Percentiles rank a stretch among this genome's conserved stretches.
Evolutionary conservation across 2,329 filamentous ascomycete genomes (phyloP).

Genomic region (Niveomyces coronatus): DNA sequence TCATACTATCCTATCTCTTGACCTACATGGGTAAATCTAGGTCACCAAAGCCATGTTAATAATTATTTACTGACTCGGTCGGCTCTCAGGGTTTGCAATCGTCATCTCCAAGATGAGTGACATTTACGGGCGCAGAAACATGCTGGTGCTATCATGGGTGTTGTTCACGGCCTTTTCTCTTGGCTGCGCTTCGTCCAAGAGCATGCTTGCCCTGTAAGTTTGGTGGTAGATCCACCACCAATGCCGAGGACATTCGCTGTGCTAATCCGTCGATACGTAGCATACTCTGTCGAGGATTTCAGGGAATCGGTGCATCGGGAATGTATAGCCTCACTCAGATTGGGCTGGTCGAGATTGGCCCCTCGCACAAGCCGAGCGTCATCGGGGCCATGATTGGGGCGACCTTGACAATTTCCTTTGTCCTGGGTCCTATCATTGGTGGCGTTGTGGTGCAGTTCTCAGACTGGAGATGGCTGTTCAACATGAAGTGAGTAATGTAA

Average conservation of each 20-base stretch:
- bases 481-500: constrained; percentile 46
- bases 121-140: constrained; percentile 44
- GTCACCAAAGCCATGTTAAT: no score
- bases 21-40: constrained; percentile 40
- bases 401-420: constrained; percentile 46
- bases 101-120: constrained; percentile 49
- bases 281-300: constrained; percentile 47
- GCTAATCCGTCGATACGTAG: no score
- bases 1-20: constrained; percentile 44
- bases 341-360: constrained; percentile 45
- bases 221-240: no score
- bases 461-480: constrained; percentile 51
- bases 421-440: constrained; percentile 48
- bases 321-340: constrained; percentile 51
- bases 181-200: constrained; percentile 39
- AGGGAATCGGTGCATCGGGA: constrained; percentile 51
- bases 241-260: no score
- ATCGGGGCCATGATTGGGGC: constrained; percentile 45
- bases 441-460: constrained; percentile 43
- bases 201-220: constrained; percentile 41
- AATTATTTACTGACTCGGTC: no score
- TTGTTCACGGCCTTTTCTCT: constrained; percentile 46
- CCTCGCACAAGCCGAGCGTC: constrained; percentile 39
- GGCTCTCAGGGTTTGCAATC: constrained; percentile 49
- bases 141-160: constrained; percentile 40